Base-by-base conservation (phyloP, 2,329 filamentous ascomycete genomes). In the Lasiodiplodia sp. region DNA sequence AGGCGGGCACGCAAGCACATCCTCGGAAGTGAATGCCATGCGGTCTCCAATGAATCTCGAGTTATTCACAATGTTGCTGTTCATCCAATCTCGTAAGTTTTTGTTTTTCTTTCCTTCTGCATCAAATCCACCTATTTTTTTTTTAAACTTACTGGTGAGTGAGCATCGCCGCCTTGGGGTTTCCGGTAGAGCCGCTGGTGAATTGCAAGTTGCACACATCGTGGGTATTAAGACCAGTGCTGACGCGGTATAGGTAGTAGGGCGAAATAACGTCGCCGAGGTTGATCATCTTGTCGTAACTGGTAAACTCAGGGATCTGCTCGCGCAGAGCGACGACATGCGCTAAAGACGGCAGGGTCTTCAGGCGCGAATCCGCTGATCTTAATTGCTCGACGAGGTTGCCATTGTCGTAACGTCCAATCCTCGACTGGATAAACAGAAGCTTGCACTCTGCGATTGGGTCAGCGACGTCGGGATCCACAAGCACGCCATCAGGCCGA, bases 1-100 rank as follows among this genome's bases (percentile, higher is more conserved):
- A 0, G 92, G 92, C 3, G 92, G 92, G 77, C 92, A 96, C 82
- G 92, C 95, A 12, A 96, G 84, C 8, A 90, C 83, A 75, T 94
- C 91, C 56, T 84, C 82, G 2, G 86, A 80, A 8, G 75, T 70
- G 18, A 95, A 84, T 6, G 87, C 85, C 90, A 94, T 91, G 53
- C 91, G 87, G 78, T 93, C 90, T 66, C 91, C 92, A 38, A 80
- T 79, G 72, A 81, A 80, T 60, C 77, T 75, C 23, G 78, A 77
- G 70, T 80, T 80, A 70, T 81, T 81, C 67, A 80, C 73, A 8
- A 81, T 74, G 66, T 79, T 80, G 69, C 78, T 80, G 25, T 62
- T 2, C 69, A 55, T 23, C 16, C 40, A 18, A n/a, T 2, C n/a
- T 8, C 18, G 60, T 64, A 47, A 64, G 49, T 11, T 16, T 11